These are phyloP conservation scores for Linderniella brevidens DNA, from an alignment of 257 asterid species.

Conservation along the genomic window DNA sequence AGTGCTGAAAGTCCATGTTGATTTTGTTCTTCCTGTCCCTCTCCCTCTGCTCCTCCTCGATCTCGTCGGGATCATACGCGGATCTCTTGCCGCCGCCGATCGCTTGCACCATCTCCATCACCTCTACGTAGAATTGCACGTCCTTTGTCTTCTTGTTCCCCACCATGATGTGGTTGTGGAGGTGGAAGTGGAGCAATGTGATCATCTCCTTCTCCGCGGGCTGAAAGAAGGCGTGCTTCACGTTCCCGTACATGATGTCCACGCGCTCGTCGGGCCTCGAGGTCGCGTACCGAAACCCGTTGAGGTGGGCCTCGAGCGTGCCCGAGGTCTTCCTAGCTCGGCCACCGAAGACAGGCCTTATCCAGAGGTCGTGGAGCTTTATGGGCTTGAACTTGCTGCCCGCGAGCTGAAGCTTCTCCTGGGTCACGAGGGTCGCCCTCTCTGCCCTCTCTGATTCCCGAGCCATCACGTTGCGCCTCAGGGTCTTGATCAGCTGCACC, in stretches of 20 bases:
- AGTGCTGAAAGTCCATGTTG: conserved; percentile 48
- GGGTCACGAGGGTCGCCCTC: conserved; percentile 62
- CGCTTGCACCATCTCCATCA: conserved; percentile 69
- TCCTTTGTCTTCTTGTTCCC: conserved; percentile 68
- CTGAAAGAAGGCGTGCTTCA: conserved; percentile 64
- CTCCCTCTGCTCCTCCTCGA: conserved; percentile 82
- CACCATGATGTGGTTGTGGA: conserved; percentile 69
- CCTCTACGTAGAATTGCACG: conserved; percentile 59
- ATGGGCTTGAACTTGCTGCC: conserved; percentile 55
- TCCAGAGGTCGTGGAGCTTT: conserved; percentile 50
- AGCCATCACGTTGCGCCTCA: conserved; percentile 41
- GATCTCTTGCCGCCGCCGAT: conserved; percentile 60
- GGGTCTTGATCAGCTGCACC: conserved; percentile 47
- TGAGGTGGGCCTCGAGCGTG: conserved; percentile 49
- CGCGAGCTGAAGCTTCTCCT: conserved; percentile 46
- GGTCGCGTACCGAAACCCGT: conserved; percentile 61
- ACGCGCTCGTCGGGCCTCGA: conserved; percentile 54
- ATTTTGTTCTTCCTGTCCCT: conserved; percentile 60
- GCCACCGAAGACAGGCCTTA: conserved; percentile 66
- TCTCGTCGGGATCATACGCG: conserved; percentile 70
- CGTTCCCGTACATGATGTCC: conserved; percentile 44
- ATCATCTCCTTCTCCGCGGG: conserved; percentile 82
- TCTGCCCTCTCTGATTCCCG: conserved; percentile 74
- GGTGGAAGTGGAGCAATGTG: conserved; percentile 58
- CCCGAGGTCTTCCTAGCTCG: conserved; percentile 50